phyloP scores from a whole-genome alignment of 2,329 filamentous ascomycete species.

The Monosporascus ibericus region DNA sequence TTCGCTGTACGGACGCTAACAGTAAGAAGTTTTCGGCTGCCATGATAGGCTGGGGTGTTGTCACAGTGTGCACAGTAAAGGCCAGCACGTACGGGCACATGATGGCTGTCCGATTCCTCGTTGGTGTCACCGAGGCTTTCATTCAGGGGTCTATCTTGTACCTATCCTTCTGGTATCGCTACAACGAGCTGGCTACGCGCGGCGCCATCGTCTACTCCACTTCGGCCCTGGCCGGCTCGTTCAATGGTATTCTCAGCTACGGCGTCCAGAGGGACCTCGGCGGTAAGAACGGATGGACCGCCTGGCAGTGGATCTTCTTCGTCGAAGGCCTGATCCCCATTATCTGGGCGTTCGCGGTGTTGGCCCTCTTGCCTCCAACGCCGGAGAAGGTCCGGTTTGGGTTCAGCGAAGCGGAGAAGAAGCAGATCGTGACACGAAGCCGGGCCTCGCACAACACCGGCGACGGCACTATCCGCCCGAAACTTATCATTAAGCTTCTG shows the following conservation, averaged over 20 bases:
- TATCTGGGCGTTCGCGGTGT: constrained; percentile 14
- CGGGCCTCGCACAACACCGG: constrained; percentile 15
- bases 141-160: constrained; percentile 19
- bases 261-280: constrained; percentile 13
- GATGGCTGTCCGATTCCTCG: constrained; percentile 14
- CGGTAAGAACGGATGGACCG: constrained; percentile 15
- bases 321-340: constrained; percentile 17
- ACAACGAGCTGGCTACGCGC: constrained; percentile 17
- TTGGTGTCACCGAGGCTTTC: constrained; percentile 17
- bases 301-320: constrained; percentile 19
- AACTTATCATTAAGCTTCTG: constrained; percentile 13
- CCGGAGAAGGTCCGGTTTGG: constrained; percentile 10
- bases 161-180: constrained; percentile 22
- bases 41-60: constrained; percentile 16
- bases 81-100: constrained; percentile 9
- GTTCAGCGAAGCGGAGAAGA: constrained; percentile 15
- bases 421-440: constrained; percentile 11
- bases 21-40: constrained; percentile 2
- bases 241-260: constrained; percentile 20
- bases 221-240: constrained; percentile 16
- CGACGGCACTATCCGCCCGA: constrained; percentile 6
- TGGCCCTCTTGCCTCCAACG: constrained; percentile 12
- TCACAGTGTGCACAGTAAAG: constrained; percentile 15
- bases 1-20: background rate
- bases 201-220: constrained; percentile 16